Conservation (phyloP, 2,329 filamentous ascomycete genomes). For the Alternaria ethzedia region DNA sequence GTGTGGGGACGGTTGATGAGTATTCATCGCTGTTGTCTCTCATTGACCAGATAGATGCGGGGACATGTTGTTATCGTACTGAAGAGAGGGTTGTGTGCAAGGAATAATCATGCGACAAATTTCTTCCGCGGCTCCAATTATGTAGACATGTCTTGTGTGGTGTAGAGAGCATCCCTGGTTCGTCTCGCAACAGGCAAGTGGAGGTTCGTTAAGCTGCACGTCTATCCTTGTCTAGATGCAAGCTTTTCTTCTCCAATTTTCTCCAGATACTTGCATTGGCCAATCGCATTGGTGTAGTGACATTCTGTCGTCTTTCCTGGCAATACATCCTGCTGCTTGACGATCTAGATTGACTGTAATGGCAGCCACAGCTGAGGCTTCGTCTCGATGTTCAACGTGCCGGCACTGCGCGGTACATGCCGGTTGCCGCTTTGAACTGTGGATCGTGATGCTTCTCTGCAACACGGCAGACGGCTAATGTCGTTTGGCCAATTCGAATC, state of each 20-base stretch:
- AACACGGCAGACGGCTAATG: background rate
- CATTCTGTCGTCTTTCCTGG: background rate
- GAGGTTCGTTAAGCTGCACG: conserved; percentile 5
- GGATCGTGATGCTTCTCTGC: background rate
- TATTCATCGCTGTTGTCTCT: background rate
- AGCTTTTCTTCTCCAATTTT: conserved; percentile 16
- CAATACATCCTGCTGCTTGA: background rate
- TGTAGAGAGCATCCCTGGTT: background rate
- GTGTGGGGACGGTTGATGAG: background rate
- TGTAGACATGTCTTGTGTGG: background rate
- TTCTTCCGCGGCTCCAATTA: background rate
- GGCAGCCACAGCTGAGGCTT: conserved; percentile 1
- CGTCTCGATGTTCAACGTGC: background rate
- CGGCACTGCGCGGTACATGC: background rate
- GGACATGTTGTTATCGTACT: background rate
- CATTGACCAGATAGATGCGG: background rate
- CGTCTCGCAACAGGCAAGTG: conserved; percentile 7
- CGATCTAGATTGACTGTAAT: background rate
- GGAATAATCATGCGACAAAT: background rate
- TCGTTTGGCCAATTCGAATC: background rate
- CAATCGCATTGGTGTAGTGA: conserved; percentile 1
- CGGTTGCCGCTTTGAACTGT: background rate
- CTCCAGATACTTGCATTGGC: conserved; percentile 6
- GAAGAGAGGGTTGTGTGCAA: background rate
- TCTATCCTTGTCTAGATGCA: conserved; percentile 4